Conservation (phyloP, 2,329 filamentous ascomycete species). For the Cercospora canescens region DNA sequence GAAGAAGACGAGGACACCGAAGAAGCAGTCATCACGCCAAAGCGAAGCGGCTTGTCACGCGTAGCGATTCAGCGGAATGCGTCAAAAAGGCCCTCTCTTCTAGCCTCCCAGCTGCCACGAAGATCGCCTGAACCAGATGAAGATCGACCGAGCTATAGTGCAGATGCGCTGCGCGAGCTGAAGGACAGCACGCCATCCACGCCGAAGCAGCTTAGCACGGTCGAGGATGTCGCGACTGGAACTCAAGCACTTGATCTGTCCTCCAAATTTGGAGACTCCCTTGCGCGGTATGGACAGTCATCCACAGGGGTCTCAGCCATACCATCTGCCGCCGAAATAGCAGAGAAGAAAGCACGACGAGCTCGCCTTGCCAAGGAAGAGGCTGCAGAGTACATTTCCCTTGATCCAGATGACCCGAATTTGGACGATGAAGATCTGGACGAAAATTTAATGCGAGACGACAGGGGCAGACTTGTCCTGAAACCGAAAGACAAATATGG, state of each 20-base stretch:
- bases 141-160: conserved; percentile 77
- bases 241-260: conserved; percentile 46
- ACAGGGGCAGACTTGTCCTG: conserved; percentile 46
- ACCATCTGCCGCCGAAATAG: conserved; percentile 80
- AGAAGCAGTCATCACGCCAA: conserved; percentile 59
- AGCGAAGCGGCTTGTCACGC: conserved; percentile 62
- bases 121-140: conserved; percentile 53
- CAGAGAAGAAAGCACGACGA: conserved; percentile 85
- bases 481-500: conserved; percentile 61
- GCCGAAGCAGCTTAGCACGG: conserved; percentile 60
- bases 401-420: conserved; percentile 59
- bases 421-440: conserved; percentile 45
- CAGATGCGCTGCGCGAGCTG: conserved; percentile 82
- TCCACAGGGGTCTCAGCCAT: conserved; percentile 52
- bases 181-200: conserved; percentile 83
- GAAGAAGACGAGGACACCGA: conserved; percentile 55
- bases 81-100: conserved; percentile 52
- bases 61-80: conserved; percentile 68
- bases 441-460: conserved; percentile 41
- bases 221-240: conserved; percentile 49
- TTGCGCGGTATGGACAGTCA: conserved; percentile 36
- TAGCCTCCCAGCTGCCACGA: conserved; percentile 50
- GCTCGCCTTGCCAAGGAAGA: conserved; percentile 75
- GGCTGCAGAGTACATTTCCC: conserved; percentile 60
- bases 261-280: conserved; percentile 56